Evolutionary conservation across 257 asterid species (phyloP).

Genomic region (Cynanchum wilfordii): DNA sequence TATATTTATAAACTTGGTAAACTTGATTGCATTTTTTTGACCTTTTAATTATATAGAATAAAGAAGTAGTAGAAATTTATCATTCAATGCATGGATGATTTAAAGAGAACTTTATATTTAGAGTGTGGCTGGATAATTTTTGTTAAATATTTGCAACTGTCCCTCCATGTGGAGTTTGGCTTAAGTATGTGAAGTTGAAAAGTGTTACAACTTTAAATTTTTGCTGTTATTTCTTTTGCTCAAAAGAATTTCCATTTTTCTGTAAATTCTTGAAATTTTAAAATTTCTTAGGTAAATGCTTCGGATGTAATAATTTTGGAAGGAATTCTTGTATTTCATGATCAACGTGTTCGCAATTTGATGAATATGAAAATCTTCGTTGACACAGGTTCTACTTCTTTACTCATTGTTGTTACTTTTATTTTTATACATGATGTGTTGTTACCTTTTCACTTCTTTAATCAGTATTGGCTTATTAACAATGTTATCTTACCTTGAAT

Average conservation of each 20-base stretch:
- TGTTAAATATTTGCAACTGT: neutral
- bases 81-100: neutral
- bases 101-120: neutral
- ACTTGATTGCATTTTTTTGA: neutral
- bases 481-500: neutral
- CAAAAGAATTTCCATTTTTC: neutral
- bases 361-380: constrained; percentile 99
- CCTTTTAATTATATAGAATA: neutral
- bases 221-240: neutral
- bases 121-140: neutral
- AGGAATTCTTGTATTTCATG: constrained; percentile 97
- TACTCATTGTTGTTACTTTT: constrained; percentile 4
- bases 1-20: neutral
- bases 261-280: neutral
- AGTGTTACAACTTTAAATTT: neutral
- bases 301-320: constrained; percentile 95
- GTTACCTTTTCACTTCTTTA: neutral
- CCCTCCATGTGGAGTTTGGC: neutral
- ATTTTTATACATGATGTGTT: neutral
- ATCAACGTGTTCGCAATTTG: constrained; percentile 79
- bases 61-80: neutral
- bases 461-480: neutral
- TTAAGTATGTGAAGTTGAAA: neutral
- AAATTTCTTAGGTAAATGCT: constrained; percentile 69
- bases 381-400: constrained; percentile 69